Percentiles rank a stretch among this genome's conserved stretches.
phyloP scores from a whole-genome alignment of 2,329 filamentous ascomycete species.

The Magnaporthales sp. region DNA sequence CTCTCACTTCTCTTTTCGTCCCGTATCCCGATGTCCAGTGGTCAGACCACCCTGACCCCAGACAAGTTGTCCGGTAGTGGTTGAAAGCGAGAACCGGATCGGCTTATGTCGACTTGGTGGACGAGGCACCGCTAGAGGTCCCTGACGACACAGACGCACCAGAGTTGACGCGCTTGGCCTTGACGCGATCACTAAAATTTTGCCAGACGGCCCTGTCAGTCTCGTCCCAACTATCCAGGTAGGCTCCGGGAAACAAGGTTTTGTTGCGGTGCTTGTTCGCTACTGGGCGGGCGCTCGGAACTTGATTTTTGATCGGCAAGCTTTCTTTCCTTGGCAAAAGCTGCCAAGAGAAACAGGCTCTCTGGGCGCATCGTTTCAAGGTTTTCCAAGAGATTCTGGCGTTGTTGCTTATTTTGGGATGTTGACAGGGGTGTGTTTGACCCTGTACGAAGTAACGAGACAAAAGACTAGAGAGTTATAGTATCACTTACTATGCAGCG shows the following conservation, averaged over 20 bases:
- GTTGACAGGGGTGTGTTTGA: background rate
- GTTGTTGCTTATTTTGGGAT: background rate
- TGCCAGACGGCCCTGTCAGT: background rate
- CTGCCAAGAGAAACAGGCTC: slow-evolving; percentile 5
- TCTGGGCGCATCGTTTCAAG: slow-evolving; percentile 7
- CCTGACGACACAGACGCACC: slow-evolving; percentile 9
- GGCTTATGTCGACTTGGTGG: slow-evolving; percentile 3
- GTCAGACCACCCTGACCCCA: background rate
- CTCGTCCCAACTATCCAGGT: background rate
- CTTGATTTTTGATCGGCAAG: background rate
- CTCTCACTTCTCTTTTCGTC: background rate
- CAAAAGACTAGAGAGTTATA: background rate
- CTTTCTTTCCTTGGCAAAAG: background rate
- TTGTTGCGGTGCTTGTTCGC: background rate
- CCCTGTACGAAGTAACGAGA: background rate
- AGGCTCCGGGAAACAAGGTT: background rate
- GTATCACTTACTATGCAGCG: slow-evolving; percentile 28
- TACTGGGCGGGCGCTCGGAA: background rate
- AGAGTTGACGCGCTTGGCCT: slow-evolving; percentile 9
- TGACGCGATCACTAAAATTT: slow-evolving; percentile 10
- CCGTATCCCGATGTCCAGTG: background rate
- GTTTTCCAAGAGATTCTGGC: background rate
- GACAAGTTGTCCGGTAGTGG: too few relatives aligned
- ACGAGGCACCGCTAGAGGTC: slow-evolving; percentile 3
- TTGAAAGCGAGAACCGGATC: background rate